Percentiles rank a stretch among this genome's conserved stretches.
Conservation (phyloP, 306 rosid species). For the Begonia peltatifolia region DNA sequence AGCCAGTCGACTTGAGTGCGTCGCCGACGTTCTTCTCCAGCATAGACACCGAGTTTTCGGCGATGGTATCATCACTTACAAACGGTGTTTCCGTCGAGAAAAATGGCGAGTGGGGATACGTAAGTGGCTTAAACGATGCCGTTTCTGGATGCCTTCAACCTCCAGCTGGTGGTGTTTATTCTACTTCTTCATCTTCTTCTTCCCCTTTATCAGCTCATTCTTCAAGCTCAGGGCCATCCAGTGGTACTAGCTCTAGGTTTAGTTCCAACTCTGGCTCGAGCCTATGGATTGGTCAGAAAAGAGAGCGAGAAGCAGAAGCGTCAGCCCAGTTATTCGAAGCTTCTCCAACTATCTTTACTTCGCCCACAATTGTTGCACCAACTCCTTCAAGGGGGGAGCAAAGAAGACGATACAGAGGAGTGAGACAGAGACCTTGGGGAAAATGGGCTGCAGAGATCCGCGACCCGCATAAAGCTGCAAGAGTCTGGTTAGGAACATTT, state of each 20-base stretch:
- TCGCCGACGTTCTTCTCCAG: not conserved
- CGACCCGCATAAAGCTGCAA: slow-evolving; percentile 12
- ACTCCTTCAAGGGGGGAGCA: not conserved
- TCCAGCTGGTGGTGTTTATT: not conserved
- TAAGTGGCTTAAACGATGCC: not conserved
- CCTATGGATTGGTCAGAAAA: slow-evolving; percentile 4
- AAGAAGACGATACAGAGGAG: slow-evolving; percentile 15
- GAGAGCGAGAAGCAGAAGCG: slow-evolving; percentile 7
- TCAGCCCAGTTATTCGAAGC: not conserved
- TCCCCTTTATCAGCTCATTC: not conserved
- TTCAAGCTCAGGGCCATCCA: not conserved
- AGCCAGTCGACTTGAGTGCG: not conserved
- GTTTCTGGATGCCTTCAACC: not conserved
- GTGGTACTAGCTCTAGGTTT: not conserved
- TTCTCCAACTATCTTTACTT: not conserved
- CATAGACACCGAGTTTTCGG: slow-evolving; percentile 1
- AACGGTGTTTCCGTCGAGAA: slow-evolving; percentile 13
- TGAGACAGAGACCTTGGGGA: slow-evolving; percentile 16
- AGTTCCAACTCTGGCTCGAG: not conserved
- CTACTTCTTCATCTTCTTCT: not conserved
- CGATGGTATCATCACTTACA: slow-evolving; percentile 15
- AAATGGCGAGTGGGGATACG: not conserved
- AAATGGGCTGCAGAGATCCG: slow-evolving; percentile 15
- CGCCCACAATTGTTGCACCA: not conserved
- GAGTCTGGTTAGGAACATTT: slow-evolving; percentile 15